phyloP scores from a whole-genome alignment of 192 early-diverging fungal species.

The Dissophora ornata region DNA sequence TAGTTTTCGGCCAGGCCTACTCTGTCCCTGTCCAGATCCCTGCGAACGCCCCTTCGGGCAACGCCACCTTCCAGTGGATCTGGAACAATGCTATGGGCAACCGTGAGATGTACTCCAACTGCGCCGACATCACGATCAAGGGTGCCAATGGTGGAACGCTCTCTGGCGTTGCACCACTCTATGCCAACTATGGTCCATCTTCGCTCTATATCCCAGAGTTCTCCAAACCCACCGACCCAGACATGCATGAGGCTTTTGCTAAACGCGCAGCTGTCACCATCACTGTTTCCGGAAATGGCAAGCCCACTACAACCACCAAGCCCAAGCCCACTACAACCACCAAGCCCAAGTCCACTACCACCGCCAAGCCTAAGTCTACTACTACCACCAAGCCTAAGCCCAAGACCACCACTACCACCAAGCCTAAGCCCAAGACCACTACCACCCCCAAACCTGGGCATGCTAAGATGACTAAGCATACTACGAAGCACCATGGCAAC shows the following conservation, averaged over 20 bases:
- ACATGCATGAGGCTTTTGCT: constrained; percentile 5
- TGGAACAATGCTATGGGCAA: constrained; percentile 74
- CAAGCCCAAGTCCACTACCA: not conserved
- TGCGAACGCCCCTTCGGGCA: constrained; percentile 62
- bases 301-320: not conserved
- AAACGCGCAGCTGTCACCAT: constrained; percentile 19
- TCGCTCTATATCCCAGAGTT: constrained; percentile 50
- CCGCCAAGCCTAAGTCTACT: not conserved
- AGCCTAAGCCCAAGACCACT: too few relatives aligned
- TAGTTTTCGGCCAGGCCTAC: constrained; percentile 24
- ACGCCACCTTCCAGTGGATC: constrained; percentile 69
- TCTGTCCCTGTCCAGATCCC: constrained; percentile 67
- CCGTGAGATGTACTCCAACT: constrained; percentile 76
- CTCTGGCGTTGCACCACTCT: constrained; percentile 54
- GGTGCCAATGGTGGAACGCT: constrained; percentile 50
- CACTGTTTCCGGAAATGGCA: not conserved
- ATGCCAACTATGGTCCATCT: constrained; percentile 46
- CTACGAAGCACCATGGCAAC: too few relatives aligned
- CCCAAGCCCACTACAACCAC: constrained; percentile 12
- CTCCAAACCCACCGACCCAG: constrained; percentile 48
- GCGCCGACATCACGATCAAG: constrained; percentile 70
- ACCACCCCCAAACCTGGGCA: too few relatives aligned
- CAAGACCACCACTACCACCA: constrained; percentile 1
- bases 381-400: not conserved
- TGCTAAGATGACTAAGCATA: too few relatives aligned